Evolutionary conservation across 2,329 filamentous ascomycete genomes (phyloP).

Genomic region (Aspergillus amoenus): DNA sequence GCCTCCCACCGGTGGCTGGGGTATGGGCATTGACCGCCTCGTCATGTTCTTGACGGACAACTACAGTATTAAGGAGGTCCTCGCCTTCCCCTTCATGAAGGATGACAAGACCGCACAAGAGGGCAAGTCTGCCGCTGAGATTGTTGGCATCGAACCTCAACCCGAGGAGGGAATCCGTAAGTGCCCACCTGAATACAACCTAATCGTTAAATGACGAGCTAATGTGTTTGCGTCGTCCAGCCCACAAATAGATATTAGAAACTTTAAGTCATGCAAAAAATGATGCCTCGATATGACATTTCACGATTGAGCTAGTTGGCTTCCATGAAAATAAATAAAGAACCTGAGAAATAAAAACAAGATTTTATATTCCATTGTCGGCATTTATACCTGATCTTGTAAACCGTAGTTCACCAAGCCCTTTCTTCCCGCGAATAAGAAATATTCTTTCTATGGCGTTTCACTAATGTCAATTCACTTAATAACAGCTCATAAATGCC

Average conservation of each 20-base stretch:
- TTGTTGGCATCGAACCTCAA: conserved; percentile 58
- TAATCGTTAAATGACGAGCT: conserved; percentile 15
- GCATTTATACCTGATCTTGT: no score
- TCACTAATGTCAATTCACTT: no score
- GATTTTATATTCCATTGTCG: background rate
- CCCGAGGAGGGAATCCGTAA: conserved; percentile 61
- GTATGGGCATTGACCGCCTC: conserved; percentile 90
- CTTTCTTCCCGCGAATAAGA: background rate
- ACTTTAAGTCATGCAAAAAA: conserved; percentile 3
- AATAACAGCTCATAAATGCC: no score
- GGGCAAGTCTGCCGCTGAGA: conserved; percentile 59
- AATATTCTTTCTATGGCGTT: no score
- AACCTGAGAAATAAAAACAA: conserved; percentile 6
- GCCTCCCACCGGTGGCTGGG: conserved; percentile 93
- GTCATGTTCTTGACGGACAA: conserved; percentile 96
- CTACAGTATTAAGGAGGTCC: conserved; percentile 92
- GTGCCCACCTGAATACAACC: conserved; percentile 15
- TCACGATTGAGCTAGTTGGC: conserved; percentile 19
- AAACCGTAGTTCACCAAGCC: background rate
- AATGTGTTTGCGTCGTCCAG: conserved; percentile 20
- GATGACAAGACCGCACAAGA: conserved; percentile 62
- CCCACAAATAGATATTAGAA: conserved; percentile 33
- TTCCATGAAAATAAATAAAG: conserved; percentile 20
- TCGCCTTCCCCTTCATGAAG: conserved; percentile 98
- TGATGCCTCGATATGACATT: conserved; percentile 18